Conservation (phyloP, 2,329 filamentous ascomycete genomes). For the Thelonectria rubi region DNA sequence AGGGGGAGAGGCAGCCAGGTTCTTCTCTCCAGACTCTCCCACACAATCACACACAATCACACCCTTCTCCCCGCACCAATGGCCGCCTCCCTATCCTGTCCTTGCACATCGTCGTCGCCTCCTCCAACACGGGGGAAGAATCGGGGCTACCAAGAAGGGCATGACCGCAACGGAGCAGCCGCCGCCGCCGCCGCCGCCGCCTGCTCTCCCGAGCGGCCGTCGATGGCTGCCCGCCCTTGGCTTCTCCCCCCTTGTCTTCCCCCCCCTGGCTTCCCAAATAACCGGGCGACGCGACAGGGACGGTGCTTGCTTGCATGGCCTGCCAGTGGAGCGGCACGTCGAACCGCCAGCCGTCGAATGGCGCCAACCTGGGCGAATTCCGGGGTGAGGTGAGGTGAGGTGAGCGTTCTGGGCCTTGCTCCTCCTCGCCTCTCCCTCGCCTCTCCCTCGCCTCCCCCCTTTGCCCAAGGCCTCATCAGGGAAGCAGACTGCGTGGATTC, state of each 20-base stretch:
- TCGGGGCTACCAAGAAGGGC: constrained; percentile 5
- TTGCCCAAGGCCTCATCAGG: no score
- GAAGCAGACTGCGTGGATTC: constrained; percentile 20
- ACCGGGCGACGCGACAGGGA: constrained; percentile 4
- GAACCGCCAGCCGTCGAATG: constrained; percentile 16
- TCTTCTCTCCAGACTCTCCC: not conserved
- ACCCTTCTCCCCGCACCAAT: constrained; percentile 17
- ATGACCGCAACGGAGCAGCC: not conserved
- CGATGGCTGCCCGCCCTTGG: constrained; percentile 3
- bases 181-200: constrained; percentile 1
- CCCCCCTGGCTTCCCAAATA: no score
- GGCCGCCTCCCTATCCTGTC: not conserved
- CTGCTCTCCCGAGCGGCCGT: constrained; percentile 15
- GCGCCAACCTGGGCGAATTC: not conserved
- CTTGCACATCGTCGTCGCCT: no score
- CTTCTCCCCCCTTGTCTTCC: not conserved
- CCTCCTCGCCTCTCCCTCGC: no score
- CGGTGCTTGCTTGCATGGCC: not conserved
- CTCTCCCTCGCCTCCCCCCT: no score
- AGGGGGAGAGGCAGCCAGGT: not conserved
- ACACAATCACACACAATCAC: not conserved
- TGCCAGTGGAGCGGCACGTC: constrained; percentile 24
- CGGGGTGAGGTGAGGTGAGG: constrained; percentile 22
- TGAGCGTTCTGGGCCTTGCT: constrained; percentile 19
- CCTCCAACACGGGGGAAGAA: no score